phyloP scores from a whole-genome alignment of 768 basidiomycete genomes.

The Lyophyllum decastes region DNA sequence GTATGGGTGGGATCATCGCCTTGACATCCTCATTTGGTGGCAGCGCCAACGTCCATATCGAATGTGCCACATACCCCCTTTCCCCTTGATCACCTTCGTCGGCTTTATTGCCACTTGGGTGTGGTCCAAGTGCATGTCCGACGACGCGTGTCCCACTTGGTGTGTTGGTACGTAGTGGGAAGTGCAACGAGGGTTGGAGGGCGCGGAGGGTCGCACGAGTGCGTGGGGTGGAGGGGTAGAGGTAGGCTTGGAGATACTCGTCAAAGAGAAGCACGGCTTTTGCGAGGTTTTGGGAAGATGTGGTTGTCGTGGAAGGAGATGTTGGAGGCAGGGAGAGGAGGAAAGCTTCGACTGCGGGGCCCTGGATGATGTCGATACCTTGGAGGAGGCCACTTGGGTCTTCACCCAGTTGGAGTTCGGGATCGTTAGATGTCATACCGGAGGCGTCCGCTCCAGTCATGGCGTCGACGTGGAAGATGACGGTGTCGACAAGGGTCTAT shows the following conservation, averaged over 20 bases:
- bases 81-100: slow-evolving; percentile 17
- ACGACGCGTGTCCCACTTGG: slow-evolving; percentile 35
- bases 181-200: slow-evolving; percentile 47
- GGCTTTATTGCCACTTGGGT: slow-evolving; percentile 38
- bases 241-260: slow-evolving; percentile 69
- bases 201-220: slow-evolving; percentile 44
- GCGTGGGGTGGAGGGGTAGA: slow-evolving; percentile 64
- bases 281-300: slow-evolving; percentile 35
- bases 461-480: slow-evolving; percentile 76
- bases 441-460: slow-evolving; percentile 68
- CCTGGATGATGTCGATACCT: slow-evolving; percentile 62
- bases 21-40: slow-evolving; percentile 59
- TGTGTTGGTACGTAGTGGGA: slow-evolving; percentile 53
- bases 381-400: slow-evolving; percentile 43
- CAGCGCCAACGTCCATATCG: slow-evolving; percentile 68
- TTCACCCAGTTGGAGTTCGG: slow-evolving; percentile 25
- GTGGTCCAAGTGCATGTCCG: slow-evolving; percentile 34
- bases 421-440: not conserved
- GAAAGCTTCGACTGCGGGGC: slow-evolving; percentile 60
- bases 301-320: not conserved
- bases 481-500: slow-evolving; percentile 67
- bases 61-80: slow-evolving; percentile 49
- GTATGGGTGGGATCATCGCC: slow-evolving; percentile 45
- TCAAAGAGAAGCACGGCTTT: slow-evolving; percentile 71
- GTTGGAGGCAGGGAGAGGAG: slow-evolving; percentile 24